Evolutionary conservation across 768 basidiomycete genomes (phyloP).

Genomic region (Amanita rubescens): DNA sequence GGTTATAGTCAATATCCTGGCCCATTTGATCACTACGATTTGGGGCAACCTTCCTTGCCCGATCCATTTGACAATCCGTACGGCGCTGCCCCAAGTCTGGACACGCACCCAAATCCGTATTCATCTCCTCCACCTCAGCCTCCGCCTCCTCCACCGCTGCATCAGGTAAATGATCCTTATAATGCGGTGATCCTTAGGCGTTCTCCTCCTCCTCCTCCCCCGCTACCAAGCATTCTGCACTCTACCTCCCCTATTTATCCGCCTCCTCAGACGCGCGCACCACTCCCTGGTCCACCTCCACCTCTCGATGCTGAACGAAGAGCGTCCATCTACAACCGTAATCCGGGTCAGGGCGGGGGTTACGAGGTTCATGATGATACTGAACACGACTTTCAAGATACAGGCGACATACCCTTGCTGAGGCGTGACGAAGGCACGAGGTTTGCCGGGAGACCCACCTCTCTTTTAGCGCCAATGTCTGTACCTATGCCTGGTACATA

Average conservation of each 20-base stretch:
- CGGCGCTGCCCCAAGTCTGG: conserved; percentile 23
- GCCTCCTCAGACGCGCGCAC: conserved; percentile 7
- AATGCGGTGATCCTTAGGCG: not conserved
- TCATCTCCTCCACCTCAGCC: conserved; percentile 19
- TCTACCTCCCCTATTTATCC: conserved; percentile 8
- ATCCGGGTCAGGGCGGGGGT: conserved; percentile 9
- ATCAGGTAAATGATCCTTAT: conserved; percentile 1
- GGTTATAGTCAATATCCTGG: conserved; percentile 49
- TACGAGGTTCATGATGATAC: conserved; percentile 38
- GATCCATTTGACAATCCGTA: conserved; percentile 33
- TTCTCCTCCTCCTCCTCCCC: conserved; percentile 14
- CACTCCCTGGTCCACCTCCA: conserved; percentile 10
- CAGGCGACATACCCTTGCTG: conserved; percentile 64
- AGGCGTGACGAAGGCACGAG: conserved; percentile 26
- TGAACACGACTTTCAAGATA: conserved; percentile 38
- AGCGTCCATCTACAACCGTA: conserved; percentile 7
- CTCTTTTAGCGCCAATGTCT: conserved; percentile 18
- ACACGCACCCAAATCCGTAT: conserved; percentile 18
- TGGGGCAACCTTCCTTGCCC: conserved; percentile 13
- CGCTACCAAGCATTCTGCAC: conserved; percentile 9
- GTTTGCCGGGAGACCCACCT: conserved; percentile 6
- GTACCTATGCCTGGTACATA: conserved; percentile 39
- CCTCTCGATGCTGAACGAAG: conserved; percentile 10
- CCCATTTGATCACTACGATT: conserved; percentile 36
- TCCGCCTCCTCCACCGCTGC: conserved; percentile 16